phyloP scores from a whole-genome alignment of 2,329 filamentous ascomycete species.

The Sarocladium kiliense region DNA sequence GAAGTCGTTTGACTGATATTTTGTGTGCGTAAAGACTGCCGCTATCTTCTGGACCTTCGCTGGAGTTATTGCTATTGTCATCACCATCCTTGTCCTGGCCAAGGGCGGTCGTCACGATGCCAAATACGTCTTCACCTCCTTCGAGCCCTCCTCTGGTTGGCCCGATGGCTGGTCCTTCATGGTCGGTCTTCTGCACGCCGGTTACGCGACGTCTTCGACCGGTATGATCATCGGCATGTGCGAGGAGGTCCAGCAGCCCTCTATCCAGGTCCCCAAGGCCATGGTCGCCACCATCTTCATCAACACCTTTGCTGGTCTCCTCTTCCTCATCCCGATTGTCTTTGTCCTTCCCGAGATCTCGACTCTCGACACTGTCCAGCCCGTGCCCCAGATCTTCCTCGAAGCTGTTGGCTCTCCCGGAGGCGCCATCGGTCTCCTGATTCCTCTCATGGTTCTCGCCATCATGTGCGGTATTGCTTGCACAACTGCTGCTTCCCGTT shows the following conservation, averaged over 20 bases:
- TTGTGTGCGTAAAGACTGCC: slow-evolving; percentile 46
- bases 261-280: slow-evolving; percentile 65
- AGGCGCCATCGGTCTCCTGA: slow-evolving; percentile 56
- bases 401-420: slow-evolving; percentile 55
- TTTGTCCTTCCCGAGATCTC: slow-evolving; percentile 63
- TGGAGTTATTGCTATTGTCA: slow-evolving; percentile 60
- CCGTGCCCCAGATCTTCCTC: slow-evolving; percentile 60
- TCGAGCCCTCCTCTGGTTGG: slow-evolving; percentile 67
- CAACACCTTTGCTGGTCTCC: slow-evolving; percentile 60
- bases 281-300: slow-evolving; percentile 64
- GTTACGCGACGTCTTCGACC: slow-evolving; percentile 69
- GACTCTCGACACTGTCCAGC: slow-evolving; percentile 51
- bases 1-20: slow-evolving; percentile 11
- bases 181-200: slow-evolving; percentile 66
- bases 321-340: slow-evolving; percentile 64
- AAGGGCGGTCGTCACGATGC: slow-evolving; percentile 61
- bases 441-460: slow-evolving; percentile 62
- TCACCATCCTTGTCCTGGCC: slow-evolving; percentile 59
- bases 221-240: slow-evolving; percentile 81
- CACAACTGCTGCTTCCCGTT: slow-evolving; percentile 63
- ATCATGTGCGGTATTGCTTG: slow-evolving; percentile 64
- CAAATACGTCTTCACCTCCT: slow-evolving; percentile 61
- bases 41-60: slow-evolving; percentile 73
- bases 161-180: slow-evolving; percentile 66
- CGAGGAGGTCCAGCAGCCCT: slow-evolving; percentile 63